phyloP scores from a whole-genome alignment of 495 filamentous ascomycete genomes.

The Patellaria atrata region DNA sequence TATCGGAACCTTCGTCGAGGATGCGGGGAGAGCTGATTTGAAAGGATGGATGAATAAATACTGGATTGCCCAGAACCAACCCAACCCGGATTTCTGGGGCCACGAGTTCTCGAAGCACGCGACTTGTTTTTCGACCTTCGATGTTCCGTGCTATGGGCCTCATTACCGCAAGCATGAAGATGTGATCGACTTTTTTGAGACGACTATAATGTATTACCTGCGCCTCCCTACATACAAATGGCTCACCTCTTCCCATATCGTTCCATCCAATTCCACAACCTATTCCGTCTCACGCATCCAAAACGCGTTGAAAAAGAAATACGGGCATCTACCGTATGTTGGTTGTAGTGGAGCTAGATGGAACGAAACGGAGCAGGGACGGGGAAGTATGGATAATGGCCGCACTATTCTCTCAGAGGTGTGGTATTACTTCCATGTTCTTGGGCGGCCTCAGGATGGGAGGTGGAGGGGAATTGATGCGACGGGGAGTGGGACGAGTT shows the following conservation, averaged over 20 bases:
- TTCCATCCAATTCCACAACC: conserved; percentile 19
- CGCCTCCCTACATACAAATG: conserved; percentile 33
- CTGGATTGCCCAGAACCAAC: conserved; percentile 32
- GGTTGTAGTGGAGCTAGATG: conserved; percentile 34
- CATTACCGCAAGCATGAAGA: conserved; percentile 30
- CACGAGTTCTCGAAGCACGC: conserved; percentile 44
- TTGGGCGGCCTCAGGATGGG: conserved; percentile 31
- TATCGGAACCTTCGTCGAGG: conserved; percentile 32
- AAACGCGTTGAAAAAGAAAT: conserved; percentile 20
- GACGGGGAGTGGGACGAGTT: conserved; percentile 26
- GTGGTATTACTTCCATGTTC: conserved; percentile 33
- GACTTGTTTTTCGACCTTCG: conserved; percentile 40
- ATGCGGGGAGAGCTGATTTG: conserved; percentile 33
- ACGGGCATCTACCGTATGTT: conserved; percentile 33
- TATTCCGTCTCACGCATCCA: conserved; percentile 31
- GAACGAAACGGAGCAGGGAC: conserved; percentile 35
- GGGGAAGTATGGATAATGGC: conserved; percentile 31
- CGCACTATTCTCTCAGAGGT: conserved; percentile 32
- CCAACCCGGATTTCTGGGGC: conserved; percentile 36
- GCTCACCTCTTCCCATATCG: conserved; percentile 13
- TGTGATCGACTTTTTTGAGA: conserved; percentile 34
- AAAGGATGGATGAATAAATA: conserved; percentile 36
- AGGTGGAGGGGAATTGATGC: conserved; percentile 30
- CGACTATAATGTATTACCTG: conserved; percentile 27
- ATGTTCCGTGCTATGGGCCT: conserved; percentile 35